Percentiles rank a stretch among this genome's conserved stretches.
These are phyloP conservation scores for Pezicula carpinea DNA, from an alignment of 2,329 filamentous ascomycete genomes.

Conservation along the genomic window DNA sequence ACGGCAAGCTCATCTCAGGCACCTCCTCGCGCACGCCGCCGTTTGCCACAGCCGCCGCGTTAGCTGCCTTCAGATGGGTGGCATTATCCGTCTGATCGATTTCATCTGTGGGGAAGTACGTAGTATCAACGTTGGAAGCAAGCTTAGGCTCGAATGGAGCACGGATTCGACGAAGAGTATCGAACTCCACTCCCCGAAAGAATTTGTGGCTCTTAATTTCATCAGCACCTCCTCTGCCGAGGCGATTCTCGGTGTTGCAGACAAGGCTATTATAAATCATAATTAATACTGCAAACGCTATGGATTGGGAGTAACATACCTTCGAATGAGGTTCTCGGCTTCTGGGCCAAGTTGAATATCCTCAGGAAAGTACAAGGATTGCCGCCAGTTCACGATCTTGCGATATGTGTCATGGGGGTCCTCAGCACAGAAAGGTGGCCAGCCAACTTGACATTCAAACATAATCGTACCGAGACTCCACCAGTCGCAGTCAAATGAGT, in stretches of 20 bases:
- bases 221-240: constrained; percentile 79
- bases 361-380: constrained; percentile 93
- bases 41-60: constrained; percentile 67
- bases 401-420: constrained; percentile 97
- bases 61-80: constrained; percentile 71
- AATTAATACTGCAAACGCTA: constrained; percentile 20
- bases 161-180: constrained; percentile 84
- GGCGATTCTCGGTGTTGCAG: constrained; percentile 87
- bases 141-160: constrained; percentile 95
- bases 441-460: constrained; percentile 98
- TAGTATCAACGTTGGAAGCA: constrained; percentile 89
- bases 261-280: constrained; percentile 65
- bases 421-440: constrained; percentile 98
- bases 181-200: constrained; percentile 96
- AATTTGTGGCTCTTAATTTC: constrained; percentile 94
- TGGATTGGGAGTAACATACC: constrained; percentile 48
- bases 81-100: constrained; percentile 96
- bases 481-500: constrained; percentile 97
- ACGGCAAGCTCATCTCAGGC: constrained; percentile 92
- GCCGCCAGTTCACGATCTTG: constrained; percentile 98
- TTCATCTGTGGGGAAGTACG: constrained; percentile 98
- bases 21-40: constrained; percentile 62
- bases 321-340: constrained; percentile 87
- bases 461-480: constrained; percentile 99
- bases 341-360: constrained; percentile 86